Conservation (phyloP, 768 basidiomycete genomes). For the Lanmaoa pseudosensibilis region DNA sequence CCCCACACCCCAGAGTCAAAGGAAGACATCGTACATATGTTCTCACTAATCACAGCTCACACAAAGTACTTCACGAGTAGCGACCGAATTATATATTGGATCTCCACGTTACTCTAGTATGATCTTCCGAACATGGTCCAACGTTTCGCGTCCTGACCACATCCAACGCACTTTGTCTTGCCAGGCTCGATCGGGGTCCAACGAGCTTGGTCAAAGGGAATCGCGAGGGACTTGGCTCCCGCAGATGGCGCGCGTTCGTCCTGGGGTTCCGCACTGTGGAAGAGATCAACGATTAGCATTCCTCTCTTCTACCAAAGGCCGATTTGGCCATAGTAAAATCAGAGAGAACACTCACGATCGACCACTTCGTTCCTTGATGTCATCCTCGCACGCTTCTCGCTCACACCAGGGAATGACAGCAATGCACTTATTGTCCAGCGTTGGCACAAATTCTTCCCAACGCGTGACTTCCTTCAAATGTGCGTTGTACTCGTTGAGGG, state of each 20-base stretch:
- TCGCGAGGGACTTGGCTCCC: constrained; percentile 94
- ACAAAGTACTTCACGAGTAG: neutral
- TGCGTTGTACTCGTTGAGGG: constrained; percentile 69
- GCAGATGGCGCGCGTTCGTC: constrained; percentile 97
- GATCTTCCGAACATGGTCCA: constrained; percentile 97
- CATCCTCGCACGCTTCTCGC: constrained; percentile 88
- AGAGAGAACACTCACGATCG: constrained; percentile 54
- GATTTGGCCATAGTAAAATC: neutral
- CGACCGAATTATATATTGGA: constrained; percentile 1
- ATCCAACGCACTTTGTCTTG: constrained; percentile 87
- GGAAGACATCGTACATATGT: neutral
- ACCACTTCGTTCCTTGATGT: constrained; percentile 94
- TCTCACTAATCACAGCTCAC: neutral
- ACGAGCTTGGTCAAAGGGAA: constrained; percentile 89
- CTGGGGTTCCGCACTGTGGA: constrained; percentile 70
- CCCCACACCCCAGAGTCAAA: neutral
- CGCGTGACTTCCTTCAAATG: constrained; percentile 71
- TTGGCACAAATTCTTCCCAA: constrained; percentile 93
- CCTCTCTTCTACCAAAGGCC: neutral
- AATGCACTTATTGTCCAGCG: constrained; percentile 84
- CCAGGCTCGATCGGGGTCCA: constrained; percentile 81
- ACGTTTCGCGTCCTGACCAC: constrained; percentile 84
- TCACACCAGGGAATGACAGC: constrained; percentile 97
- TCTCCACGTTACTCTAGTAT: constrained; percentile 46
- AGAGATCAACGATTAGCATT: constrained; percentile 3